phyloP scores from a whole-genome alignment of 2,329 filamentous ascomycete genomes.

The Curvularia lunata region DNA sequence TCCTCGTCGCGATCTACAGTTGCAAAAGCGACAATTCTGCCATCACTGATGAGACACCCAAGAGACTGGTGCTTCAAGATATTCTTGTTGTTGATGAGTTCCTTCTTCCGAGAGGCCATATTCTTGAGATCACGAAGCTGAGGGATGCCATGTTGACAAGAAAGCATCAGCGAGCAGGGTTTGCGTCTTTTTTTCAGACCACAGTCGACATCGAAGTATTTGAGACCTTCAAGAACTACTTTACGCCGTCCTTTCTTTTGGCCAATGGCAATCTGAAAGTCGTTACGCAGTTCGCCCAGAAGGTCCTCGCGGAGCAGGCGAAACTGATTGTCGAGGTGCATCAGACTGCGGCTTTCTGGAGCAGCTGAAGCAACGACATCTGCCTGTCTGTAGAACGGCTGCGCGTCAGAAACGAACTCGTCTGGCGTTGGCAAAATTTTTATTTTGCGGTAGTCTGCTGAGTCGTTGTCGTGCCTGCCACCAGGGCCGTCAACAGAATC shows the following conservation, averaged over 20 bases:
- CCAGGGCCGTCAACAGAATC: constrained; percentile 58
- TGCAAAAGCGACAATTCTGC: constrained; percentile 66
- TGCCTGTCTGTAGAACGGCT: constrained; percentile 61
- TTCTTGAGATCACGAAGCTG: constrained; percentile 45
- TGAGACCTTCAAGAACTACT: constrained; percentile 51
- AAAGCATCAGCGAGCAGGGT: constrained; percentile 51
- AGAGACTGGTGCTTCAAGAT: constrained; percentile 67
- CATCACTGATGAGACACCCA: constrained; percentile 63
- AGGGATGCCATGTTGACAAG: constrained; percentile 53
- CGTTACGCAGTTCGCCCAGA: constrained; percentile 68
- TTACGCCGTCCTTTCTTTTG: constrained; percentile 56
- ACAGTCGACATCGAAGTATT: constrained; percentile 50
- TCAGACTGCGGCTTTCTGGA: constrained; percentile 48
- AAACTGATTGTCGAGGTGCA: constrained; percentile 74
- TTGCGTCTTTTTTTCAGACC: constrained; percentile 41
- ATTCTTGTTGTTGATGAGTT: constrained; percentile 53
- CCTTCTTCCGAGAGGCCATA: constrained; percentile 50
- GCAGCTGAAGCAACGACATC: constrained; percentile 56
- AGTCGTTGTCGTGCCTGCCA: constrained; percentile 77
- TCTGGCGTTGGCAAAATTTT: constrained; percentile 70
- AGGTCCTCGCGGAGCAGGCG: constrained; percentile 75
- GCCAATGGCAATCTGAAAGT: constrained; percentile 60
- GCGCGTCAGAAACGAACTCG: constrained; percentile 64
- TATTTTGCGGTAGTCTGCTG: constrained; percentile 65
- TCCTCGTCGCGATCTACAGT: constrained; percentile 60